These are phyloP conservation scores for Hymenoscyphus salicellus DNA, from an alignment of 2,329 filamentous ascomycete genomes.

Conservation along the genomic window DNA sequence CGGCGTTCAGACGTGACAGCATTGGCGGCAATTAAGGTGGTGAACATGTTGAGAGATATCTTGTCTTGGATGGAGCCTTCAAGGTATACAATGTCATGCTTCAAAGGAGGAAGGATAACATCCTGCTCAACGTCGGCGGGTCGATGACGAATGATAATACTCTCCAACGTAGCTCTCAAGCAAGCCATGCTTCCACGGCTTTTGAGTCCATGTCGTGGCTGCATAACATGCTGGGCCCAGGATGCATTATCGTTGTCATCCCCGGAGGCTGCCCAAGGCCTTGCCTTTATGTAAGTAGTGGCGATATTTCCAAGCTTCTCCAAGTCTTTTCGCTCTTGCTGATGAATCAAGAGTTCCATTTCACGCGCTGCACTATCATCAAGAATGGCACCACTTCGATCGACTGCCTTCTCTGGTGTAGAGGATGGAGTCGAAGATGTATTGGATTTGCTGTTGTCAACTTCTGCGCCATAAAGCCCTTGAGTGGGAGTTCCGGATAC, in stretches of 20 bases:
- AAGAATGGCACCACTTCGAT: neutral
- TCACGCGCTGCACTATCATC: neutral
- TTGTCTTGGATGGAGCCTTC: constrained; percentile 84
- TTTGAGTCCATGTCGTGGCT: constrained; percentile 49
- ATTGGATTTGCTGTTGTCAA: constrained; percentile 18
- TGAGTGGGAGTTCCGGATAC: constrained; percentile 87
- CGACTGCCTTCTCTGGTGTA: neutral
- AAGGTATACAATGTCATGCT: constrained; percentile 69
- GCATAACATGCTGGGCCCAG: constrained; percentile 72
- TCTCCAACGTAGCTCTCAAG: constrained; percentile 68
- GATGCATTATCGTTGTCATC: constrained; percentile 56
- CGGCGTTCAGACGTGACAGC: constrained; percentile 81
- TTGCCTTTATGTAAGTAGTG: constrained; percentile 68
- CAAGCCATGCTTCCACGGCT: constrained; percentile 58
- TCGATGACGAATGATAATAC: constrained; percentile 76
- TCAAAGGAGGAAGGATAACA: constrained; percentile 65
- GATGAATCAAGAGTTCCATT: constrained; percentile 16
- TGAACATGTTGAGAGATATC: constrained; percentile 78
- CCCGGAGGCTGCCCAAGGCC: constrained; percentile 70
- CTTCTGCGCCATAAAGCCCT: constrained; percentile 73
- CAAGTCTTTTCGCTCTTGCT: constrained; percentile 61
- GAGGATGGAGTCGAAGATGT: constrained; percentile 8
- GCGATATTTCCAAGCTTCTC: constrained; percentile 65
- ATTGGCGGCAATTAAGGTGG: constrained; percentile 80
- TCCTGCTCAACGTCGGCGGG: constrained; percentile 65